phyloP scores from a whole-genome alignment of 352 stramenopile genomes.

The Phytopythium boreale region DNA sequence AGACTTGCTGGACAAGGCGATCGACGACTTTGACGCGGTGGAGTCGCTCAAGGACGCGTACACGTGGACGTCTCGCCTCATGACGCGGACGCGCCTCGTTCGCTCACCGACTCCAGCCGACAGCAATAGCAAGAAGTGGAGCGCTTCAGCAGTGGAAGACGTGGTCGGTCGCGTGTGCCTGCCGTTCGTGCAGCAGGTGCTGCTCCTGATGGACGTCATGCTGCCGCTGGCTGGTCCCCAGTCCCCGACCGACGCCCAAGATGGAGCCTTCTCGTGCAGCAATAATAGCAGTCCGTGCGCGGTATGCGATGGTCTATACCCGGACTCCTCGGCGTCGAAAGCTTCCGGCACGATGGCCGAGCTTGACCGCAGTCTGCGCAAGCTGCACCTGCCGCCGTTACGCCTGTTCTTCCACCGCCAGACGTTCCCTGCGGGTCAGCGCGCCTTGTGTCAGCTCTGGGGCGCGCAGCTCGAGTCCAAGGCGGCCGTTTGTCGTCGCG shows the following conservation, averaged over 20 bases:
- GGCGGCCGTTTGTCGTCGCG: conserved; percentile 48
- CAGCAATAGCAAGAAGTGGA: conserved; percentile 18
- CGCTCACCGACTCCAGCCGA: not conserved
- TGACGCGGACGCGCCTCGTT: conserved; percentile 40
- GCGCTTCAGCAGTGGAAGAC: conserved; percentile 32
- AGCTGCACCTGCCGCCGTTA: conserved; percentile 65
- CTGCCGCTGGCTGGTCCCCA: conserved; percentile 20
- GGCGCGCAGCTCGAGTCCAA: conserved; percentile 67
- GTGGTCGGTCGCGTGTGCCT: conserved; percentile 41
- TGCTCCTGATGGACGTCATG: conserved; percentile 55
- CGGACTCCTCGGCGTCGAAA: conserved; percentile 10
- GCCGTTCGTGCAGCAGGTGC: conserved; percentile 54
- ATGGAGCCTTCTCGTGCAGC: not conserved
- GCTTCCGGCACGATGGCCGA: conserved; percentile 11
- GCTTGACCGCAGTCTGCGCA: conserved; percentile 45
- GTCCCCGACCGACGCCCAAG: not conserved
- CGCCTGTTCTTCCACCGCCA: conserved; percentile 62
- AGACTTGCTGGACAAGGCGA: not conserved
- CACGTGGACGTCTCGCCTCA: conserved; percentile 44
- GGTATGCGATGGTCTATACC: conserved; percentile 66
- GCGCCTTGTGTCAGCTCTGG: conserved; percentile 69
- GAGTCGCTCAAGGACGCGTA: conserved; percentile 59
- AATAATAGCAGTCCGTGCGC: conserved; percentile 25
- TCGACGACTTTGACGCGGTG: conserved; percentile 47
- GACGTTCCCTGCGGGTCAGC: conserved; percentile 55